Conservation (phyloP, 2,329 filamentous ascomycete species). For the Calonectria honghensis region DNA sequence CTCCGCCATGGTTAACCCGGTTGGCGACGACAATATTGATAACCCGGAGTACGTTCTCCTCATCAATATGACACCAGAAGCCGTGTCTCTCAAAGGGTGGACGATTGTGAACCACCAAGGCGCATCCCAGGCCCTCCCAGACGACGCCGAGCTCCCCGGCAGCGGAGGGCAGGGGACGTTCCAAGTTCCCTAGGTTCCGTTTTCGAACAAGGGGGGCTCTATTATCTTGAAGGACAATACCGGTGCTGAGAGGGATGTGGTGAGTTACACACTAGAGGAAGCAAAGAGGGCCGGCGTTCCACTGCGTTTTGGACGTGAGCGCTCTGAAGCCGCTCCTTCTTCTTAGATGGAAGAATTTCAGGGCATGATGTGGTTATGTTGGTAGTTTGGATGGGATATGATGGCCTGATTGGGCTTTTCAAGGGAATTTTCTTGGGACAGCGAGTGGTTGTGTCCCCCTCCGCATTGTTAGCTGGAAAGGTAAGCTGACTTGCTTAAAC, state of each 20-base stretch:
- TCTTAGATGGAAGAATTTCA: not conserved
- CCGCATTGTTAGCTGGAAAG: too few relatives aligned
- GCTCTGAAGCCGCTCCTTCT: too few relatives aligned
- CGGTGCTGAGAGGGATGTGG: constrained; percentile 7
- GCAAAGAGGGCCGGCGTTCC: constrained; percentile 9
- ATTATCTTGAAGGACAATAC: constrained; percentile 16
- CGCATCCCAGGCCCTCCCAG: not conserved
- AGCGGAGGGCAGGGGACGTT: not conserved
- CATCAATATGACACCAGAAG: constrained; percentile 7
- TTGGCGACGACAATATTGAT: constrained; percentile 12
- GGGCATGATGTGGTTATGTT: not conserved
- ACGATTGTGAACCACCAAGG: constrained; percentile 30
- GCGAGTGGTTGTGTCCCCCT: too few relatives aligned
- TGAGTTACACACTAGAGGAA: constrained; percentile 11
- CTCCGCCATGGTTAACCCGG: constrained; percentile 29
- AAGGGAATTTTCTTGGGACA: too few relatives aligned
- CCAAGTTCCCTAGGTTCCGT: constrained; percentile 13
- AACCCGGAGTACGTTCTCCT: constrained; percentile 34
- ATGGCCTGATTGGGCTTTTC: too few relatives aligned
- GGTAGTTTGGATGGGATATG: not conserved
- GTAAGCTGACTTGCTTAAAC: too few relatives aligned
- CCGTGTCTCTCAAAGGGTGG: constrained; percentile 26
- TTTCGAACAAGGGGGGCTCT: constrained; percentile 25
- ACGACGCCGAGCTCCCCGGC: not conserved
- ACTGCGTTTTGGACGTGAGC: constrained; percentile 14